Conservation (phyloP, 176 grass and related monocot species). For the barley (Hordeum vulgare) region DNA sequence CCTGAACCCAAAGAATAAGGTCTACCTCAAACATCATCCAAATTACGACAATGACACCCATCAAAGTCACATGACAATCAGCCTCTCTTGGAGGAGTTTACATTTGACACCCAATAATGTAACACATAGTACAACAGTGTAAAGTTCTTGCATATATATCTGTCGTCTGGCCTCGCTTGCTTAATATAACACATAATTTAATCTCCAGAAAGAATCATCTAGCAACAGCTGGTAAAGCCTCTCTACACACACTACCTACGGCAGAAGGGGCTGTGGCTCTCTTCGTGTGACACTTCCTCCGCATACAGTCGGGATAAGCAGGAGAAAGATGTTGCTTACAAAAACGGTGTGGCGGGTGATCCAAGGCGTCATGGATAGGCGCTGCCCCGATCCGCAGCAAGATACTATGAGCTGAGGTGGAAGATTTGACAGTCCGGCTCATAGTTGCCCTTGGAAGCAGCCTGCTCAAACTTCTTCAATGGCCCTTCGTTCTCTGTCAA, state of each 20-base stretch:
- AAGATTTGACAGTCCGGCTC: constrained; percentile 87
- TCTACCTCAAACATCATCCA: constrained; percentile 23
- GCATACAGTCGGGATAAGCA: not conserved
- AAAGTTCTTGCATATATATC: constrained; percentile 22
- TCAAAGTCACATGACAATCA: not conserved
- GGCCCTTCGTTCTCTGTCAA: constrained; percentile 80
- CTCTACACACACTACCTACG: constrained; percentile 34
- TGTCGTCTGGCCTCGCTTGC: not conserved
- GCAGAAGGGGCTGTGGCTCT: not conserved
- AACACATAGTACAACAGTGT: constrained; percentile 29
- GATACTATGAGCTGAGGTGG: constrained; percentile 68
- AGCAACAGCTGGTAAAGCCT: constrained; percentile 33
- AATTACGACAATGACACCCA: constrained; percentile 6
- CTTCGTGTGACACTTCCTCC: constrained; percentile 17
- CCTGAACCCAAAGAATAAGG: not conserved
- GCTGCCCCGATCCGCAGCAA: not conserved
- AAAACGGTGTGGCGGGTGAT: not conserved
- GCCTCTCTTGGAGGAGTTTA: not conserved
- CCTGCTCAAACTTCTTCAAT: constrained; percentile 84
- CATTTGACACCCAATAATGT: not conserved
- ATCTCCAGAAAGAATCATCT: constrained; percentile 32
- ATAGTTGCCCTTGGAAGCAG: constrained; percentile 50
- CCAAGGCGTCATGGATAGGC: constrained; percentile 15
- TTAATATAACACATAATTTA: constrained; percentile 22
- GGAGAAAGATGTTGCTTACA: constrained; percentile 31